Conservation (phyloP, 2,329 filamentous ascomycete genomes). For the Byssothecium circinans region DNA sequence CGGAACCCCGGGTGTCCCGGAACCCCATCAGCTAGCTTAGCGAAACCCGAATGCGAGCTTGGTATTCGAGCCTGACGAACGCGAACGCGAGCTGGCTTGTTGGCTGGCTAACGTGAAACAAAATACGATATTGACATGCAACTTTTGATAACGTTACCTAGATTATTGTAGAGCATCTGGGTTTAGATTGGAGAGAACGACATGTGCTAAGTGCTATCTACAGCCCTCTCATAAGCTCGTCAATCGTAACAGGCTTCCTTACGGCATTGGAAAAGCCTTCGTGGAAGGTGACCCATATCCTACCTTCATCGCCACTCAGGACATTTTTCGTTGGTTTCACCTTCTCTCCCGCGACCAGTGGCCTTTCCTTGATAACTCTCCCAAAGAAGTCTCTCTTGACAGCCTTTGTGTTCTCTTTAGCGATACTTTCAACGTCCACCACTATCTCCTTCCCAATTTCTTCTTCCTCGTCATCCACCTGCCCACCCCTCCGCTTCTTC, state of each 20-base stretch:
- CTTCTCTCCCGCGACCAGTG: conserved; percentile 44
- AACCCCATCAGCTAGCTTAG: too few relatives aligned
- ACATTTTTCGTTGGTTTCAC: conserved; percentile 43
- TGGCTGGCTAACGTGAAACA: too few relatives aligned
- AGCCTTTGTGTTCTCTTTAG: conserved; percentile 31
- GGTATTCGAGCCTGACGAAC: too few relatives aligned
- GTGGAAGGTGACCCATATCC: conserved; percentile 86
- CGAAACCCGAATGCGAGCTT: too few relatives aligned
- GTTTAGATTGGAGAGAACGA: too few relatives aligned
- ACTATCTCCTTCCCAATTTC: conserved; percentile 17
- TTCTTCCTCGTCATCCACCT: conserved; percentile 20
- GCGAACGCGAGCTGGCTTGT: too few relatives aligned
- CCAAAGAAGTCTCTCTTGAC: conserved; percentile 87
- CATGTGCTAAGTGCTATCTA: too few relatives aligned
- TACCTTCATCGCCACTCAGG: conserved; percentile 51
- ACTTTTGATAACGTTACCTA: too few relatives aligned
- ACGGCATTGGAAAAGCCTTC: conserved; percentile 94
- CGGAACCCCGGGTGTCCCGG: too few relatives aligned
- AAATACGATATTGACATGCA: too few relatives aligned
- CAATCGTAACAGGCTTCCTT: conserved; percentile 78
- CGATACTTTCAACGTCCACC: conserved; percentile 23
- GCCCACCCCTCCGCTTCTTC: conserved; percentile 57
- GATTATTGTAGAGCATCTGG: too few relatives aligned
- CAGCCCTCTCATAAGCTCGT: conserved; percentile 72
- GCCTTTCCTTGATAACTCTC: conserved; percentile 60